Conservation (phyloP, 352 stramenopile species). For the Phytophthora pisi region DNA sequence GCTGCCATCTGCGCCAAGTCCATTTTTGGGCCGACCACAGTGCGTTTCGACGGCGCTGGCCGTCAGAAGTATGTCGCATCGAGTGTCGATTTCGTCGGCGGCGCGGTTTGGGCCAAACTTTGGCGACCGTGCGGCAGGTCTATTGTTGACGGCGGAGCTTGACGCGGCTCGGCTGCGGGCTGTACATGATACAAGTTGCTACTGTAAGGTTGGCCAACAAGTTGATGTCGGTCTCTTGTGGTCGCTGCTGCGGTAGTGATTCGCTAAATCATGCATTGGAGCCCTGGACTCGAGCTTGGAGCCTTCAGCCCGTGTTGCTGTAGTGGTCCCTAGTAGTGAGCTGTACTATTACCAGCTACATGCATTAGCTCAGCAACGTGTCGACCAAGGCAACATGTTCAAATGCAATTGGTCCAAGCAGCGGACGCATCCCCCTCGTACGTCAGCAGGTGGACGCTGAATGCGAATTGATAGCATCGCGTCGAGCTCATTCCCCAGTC, state of each 20-base stretch:
- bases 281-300: no score
- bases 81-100: neutral
- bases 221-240: no score
- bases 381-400: no score
- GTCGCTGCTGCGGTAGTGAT: no score
- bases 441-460: neutral
- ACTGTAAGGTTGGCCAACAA: no score
- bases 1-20: neutral
- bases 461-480: neutral
- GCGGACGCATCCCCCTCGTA: neutral
- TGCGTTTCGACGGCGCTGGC: neutral
- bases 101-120: no score
- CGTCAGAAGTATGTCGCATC: neutral
- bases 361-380: no score
- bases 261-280: no score
- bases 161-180: neutral
- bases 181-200: neutral
- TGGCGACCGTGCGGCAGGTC: neutral
- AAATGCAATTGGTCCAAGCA: no score
- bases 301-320: no score
- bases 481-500: conserved; percentile 21
- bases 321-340: no score
- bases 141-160: neutral
- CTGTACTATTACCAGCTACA: no score
- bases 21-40: neutral